These are phyloP conservation scores for Sporothrix inflata DNA, from an alignment of 2,329 filamentous ascomycete species.

Conservation along the genomic window DNA sequence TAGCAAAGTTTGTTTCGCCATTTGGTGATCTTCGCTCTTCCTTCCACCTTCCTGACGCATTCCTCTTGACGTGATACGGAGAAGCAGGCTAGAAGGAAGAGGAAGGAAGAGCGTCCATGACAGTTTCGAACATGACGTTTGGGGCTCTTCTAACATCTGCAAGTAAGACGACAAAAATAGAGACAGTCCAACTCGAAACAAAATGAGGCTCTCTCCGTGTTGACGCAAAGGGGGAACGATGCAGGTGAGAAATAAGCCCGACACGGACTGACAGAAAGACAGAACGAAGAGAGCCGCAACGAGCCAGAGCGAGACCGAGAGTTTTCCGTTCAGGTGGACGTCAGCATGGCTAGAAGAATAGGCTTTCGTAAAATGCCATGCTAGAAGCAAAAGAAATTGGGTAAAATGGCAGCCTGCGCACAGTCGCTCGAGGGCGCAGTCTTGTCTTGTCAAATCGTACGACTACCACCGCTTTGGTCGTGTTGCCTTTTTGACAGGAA, in stretches of 20 bases:
- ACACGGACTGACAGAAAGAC: neutral
- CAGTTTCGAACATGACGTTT: neutral
- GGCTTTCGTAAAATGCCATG: neutral
- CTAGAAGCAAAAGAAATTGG: no score
- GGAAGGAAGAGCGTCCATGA: neutral
- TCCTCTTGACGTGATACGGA: no score
- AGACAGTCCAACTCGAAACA: neutral
- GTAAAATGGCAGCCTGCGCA: constrained; percentile 9
- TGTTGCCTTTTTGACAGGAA: neutral
- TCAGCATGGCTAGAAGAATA: neutral
- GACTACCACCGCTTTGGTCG: neutral
- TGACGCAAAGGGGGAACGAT: neutral
- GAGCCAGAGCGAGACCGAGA: neutral
- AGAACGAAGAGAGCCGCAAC: neutral
- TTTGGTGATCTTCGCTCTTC: no score
- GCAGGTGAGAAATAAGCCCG: constrained; percentile 3
- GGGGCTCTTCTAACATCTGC: neutral
- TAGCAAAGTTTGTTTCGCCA: no score
- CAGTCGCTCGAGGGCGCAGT: neutral
- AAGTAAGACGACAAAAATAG: constrained; percentile 12
- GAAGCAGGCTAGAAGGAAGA: neutral
- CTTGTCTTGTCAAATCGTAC: neutral
- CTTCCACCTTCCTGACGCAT: no score
- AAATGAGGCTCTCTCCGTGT: neutral
- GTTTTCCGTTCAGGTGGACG: neutral